Base-by-base conservation (phyloP, 768 basidiomycete species). In the Psilocybe cubensis region DNA sequence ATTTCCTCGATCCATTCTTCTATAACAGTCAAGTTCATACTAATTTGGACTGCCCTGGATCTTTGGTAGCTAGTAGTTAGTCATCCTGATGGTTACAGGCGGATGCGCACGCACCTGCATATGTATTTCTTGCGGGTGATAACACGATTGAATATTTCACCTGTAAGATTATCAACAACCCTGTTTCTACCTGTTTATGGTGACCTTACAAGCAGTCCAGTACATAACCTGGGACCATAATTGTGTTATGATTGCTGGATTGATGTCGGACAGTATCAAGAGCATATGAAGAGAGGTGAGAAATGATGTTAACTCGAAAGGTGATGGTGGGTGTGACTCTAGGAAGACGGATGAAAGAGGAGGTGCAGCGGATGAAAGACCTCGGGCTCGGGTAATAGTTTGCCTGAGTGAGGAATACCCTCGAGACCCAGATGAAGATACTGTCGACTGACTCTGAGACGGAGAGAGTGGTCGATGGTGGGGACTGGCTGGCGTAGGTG, bases 171-270 rank as follows among this genome's bases (percentile, higher is more conserved):
- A 52, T 52, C 53, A 59, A 33, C 20, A 38, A 40, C 44, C 33
- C n/a, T 12, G 17, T 44, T 29, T 25, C 18, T 23, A 29, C 17
- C 11, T 18, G 27, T 29, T 14, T 9, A 42, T 17, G 4, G 14
- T 23, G 6, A 2, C 10, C 87, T 79, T 79, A 92, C 94, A 93
- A 21, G 94, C 89, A 52, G 94, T 89, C 97, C 97, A 99, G 70
- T 96, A 98, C 79, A 97, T 89, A n/a, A 97, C 86, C 72, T 99
- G 97, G 1, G 94, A 96, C 87, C 95, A 96, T 48, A 96, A 80
- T 70, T 99, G 97, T 5, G 89, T 87, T 49, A 87, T 87, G 17
- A 98, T 77, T 7, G 83, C 87, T 12, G 97, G 94, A 68, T 98
- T 98, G 62, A 98, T 84, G 56, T 95, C 91, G 45, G 96, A 93